Evolutionary conservation across 2,329 filamentous ascomycete species (phyloP).

Genomic region (Alternaria solani): DNA sequence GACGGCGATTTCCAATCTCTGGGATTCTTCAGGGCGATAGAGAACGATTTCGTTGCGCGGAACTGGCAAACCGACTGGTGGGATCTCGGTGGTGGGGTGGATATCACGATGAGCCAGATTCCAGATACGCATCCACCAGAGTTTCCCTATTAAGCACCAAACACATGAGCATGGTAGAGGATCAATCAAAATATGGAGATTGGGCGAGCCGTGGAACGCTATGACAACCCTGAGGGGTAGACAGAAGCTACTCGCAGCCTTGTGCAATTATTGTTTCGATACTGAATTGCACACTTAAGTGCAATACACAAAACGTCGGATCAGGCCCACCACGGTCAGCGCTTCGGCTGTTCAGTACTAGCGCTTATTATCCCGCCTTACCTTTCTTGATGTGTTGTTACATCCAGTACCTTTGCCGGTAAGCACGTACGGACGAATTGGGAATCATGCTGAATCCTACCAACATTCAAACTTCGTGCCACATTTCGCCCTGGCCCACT

Average conservation of each 20-base stretch:
- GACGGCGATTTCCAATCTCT: conserved; percentile 35
- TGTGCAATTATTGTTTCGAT: not conserved
- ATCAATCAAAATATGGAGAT: not conserved
- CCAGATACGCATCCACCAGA: conserved; percentile 1
- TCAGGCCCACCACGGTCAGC: not conserved
- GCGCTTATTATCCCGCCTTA: not conserved
- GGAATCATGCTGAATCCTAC: not conserved
- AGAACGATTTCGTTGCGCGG: conserved; percentile 39
- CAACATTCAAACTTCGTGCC: not conserved
- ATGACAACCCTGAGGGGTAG: not conserved
- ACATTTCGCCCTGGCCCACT: not conserved
- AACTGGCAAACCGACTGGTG: conserved; percentile 44
- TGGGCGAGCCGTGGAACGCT: not conserved
- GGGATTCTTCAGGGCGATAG: conserved; percentile 38
- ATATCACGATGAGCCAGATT: conserved; percentile 2
- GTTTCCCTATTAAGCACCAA: not conserved
- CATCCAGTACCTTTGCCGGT: not conserved
- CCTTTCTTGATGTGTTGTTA: not conserved
- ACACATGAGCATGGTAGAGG: not conserved
- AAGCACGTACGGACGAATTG: not conserved
- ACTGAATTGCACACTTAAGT: not conserved
- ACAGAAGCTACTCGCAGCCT: not conserved
- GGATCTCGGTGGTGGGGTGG: conserved; percentile 30
- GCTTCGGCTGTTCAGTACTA: not conserved
- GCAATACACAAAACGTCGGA: not conserved